Percentiles rank a stretch among this genome's conserved stretches.
These are phyloP conservation scores for Naumovozyma castellii DNA, from an alignment of 805 yeast species.

Conservation along the genomic window DNA sequence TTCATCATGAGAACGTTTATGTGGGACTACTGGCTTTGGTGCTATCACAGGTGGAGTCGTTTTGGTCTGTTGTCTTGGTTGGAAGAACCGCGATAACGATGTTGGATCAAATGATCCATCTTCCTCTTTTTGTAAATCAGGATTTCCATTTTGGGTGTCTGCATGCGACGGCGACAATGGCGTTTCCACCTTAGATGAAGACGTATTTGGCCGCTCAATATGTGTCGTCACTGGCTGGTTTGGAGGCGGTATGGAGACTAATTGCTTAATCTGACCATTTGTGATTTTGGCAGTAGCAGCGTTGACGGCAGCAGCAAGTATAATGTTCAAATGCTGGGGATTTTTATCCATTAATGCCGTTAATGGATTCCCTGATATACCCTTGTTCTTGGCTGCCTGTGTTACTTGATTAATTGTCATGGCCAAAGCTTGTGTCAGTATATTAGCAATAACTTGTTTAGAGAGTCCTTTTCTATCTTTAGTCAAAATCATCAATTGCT, in stretches of 20 bases:
- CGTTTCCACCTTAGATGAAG: too few relatives aligned
- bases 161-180: not conserved
- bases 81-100: conserved; percentile 30
- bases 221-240: not conserved
- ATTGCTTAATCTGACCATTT: conserved; percentile 41
- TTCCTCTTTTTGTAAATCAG: not conserved
- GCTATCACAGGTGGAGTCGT: conserved; percentile 8
- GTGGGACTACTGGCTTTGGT: conserved; percentile 13
- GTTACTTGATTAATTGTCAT: conserved; percentile 81
- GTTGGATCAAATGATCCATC: conserved; percentile 26
- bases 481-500: conserved; percentile 71
- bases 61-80: conserved; percentile 22
- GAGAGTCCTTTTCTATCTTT: conserved; percentile 69
- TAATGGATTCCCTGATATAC: conserved; percentile 69
- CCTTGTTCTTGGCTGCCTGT: conserved; percentile 78
- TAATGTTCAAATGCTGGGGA: conserved; percentile 71
- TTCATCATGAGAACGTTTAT: conserved; percentile 13
- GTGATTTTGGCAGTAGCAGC: conserved; percentile 61
- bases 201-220: conserved; percentile 1
- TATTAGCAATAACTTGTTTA: conserved; percentile 73
- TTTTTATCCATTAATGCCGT: conserved; percentile 71
- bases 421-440: conserved; percentile 83
- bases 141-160: not conserved
- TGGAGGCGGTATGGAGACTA: conserved; percentile 27
- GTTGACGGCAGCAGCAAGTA: conserved; percentile 70